A percentile compares a stretch with the other conserved stretches of the same genome.
phyloP scores from a whole-genome alignment of 2,329 filamentous ascomycete genomes.

The Pyrenophora tritici-repentis region DNA sequence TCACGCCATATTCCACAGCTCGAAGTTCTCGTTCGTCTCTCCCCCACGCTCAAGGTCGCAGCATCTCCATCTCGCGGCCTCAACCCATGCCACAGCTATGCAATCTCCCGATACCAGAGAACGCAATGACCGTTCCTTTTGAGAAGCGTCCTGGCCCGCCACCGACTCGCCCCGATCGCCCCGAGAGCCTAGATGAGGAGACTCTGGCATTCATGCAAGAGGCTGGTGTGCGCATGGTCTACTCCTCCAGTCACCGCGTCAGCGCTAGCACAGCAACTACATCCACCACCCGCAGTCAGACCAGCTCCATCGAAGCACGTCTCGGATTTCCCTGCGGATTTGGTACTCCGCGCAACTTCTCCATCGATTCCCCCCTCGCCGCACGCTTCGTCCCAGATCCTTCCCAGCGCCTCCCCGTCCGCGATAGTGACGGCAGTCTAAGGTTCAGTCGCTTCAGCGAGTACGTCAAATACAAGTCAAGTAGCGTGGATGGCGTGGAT shows the following conservation, averaged over 20 bases:
- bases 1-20: conserved; percentile 1
- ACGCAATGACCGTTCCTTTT: conserved; percentile 14
- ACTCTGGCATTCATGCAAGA: conserved; percentile 23
- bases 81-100: conserved; percentile 9
- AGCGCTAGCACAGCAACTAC: conserved; percentile 17
- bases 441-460: conserved; percentile 20
- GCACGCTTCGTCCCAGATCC: conserved; percentile 13
- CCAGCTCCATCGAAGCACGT: conserved; percentile 14
- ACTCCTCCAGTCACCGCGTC: conserved; percentile 6
- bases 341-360: conserved; percentile 6
- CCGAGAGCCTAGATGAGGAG: conserved; percentile 21
- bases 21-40: conserved; percentile 10
- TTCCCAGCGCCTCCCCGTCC: conserved; percentile 11
- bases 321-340: conserved; percentile 18
- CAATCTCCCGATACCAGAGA: conserved; percentile 3
- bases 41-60: not conserved
- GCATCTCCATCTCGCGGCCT: conserved; percentile 22
- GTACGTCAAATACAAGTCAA: conserved; percentile 9
- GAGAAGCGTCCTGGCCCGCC: conserved; percentile 16
- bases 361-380: conserved; percentile 19
- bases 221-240: conserved; percentile 17
- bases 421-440: conserved; percentile 16
- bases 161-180: conserved; percentile 22
- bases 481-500: conserved; percentile 16
- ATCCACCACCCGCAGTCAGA: conserved; percentile 7